Evolutionary conservation across 345 rosid genomes (phyloP), one percentile per base, ranked within the genome.

Genomic region (Eucalyptus sp.): DNA sequence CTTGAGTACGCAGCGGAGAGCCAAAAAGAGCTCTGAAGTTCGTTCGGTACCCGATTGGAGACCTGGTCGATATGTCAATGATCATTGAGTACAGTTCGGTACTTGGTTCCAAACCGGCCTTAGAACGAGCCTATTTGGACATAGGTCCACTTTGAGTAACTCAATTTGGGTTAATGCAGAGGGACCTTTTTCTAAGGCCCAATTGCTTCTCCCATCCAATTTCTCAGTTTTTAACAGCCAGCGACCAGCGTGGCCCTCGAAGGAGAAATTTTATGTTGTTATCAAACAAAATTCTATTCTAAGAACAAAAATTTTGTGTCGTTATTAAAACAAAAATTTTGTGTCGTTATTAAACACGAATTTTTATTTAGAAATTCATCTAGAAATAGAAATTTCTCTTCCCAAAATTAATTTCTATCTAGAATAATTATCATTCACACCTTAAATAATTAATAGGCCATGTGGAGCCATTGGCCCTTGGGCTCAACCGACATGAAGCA

Each of bases 241-340:
- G 4, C 56, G 0, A 51, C 1, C 22, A 15, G 0, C 4, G 2
- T 4, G 0, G 2, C 4, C 22, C 9, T 50, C 1, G 52, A 50
- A 52, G 10, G 8, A 18, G 10, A 18, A 52, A 52, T 52, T 3
- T 52, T 52, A 52, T 52, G 0, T 44, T 44, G 10, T 16, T 50
- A 15, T 15, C 3, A n/a, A n/a, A n/a, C n/a, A n/a, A n/a, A n/a
- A n/a, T n/a, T n/a, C n/a, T n/a, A n/a, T n/a, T n/a, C n/a, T n/a
- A n/a, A n/a, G n/a, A n/a, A 50, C 3, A 50, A 50, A 50, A 50
- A 50, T 2, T 14, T 50, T 50, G 1, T 50, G 0, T 50, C 0
- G 0, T 14, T 50, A 50, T 15, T 15, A 50, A 2, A 15, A 50
- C 3, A 50, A 50, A 50, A 50, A 50, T 2, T 14, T 50, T 50